Evolutionary conservation across 495 filamentous ascomycete genomes (phyloP).

Genomic region (Penicillium silybi): DNA sequence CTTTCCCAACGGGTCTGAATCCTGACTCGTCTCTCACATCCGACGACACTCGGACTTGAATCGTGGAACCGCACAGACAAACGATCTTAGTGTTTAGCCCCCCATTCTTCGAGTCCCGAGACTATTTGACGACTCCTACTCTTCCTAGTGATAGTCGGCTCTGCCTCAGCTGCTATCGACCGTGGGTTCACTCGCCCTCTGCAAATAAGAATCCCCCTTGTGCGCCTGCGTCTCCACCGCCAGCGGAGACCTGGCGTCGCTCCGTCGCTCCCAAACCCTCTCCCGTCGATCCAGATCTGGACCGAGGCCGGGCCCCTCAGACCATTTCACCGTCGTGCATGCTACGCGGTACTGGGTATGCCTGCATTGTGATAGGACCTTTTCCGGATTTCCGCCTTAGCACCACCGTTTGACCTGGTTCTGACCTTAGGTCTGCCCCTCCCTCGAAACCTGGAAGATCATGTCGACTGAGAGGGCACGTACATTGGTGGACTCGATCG

Average conservation of each 20-base stretch:
- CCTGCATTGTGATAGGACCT: conserved; percentile 4
- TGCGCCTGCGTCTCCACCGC: background rate
- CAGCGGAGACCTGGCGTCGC: background rate
- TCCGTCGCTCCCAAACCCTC: conserved; percentile 23
- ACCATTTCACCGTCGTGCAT: background rate
- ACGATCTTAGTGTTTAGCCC: background rate
- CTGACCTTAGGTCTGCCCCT: background rate
- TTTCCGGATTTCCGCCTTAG: background rate
- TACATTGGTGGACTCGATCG: conserved; percentile 9
- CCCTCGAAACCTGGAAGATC: conserved; percentile 5
- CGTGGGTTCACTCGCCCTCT: background rate
- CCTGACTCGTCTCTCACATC: too few species aligned
- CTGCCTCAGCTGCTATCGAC: background rate
- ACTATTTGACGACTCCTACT: background rate
- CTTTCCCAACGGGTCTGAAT: too few species aligned
- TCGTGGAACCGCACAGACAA: background rate
- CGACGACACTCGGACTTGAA: background rate
- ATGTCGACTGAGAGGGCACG: conserved; percentile 21
- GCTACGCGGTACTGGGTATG: background rate
- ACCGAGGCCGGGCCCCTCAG: conserved; percentile 15
- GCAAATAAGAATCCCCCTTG: background rate
- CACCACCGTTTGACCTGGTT: background rate
- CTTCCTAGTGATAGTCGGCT: background rate
- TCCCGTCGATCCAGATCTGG: conserved; percentile 21
- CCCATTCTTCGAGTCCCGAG: background rate